phyloP scores from a whole-genome alignment of 2,329 filamentous ascomycete genomes.

The Thielaviopsis punctulata region DNA sequence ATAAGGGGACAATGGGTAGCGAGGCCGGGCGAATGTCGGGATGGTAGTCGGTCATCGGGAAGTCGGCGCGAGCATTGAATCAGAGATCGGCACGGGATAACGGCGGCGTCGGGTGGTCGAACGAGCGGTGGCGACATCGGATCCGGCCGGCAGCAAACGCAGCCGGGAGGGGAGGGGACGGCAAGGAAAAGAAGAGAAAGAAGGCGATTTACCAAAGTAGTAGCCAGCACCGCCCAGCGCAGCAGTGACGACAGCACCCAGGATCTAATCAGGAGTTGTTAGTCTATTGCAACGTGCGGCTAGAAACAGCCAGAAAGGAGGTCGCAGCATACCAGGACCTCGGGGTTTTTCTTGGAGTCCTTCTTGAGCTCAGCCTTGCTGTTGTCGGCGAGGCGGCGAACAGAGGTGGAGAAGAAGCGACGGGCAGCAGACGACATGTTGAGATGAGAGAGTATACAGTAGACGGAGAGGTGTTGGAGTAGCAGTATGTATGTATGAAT shows the following conservation, averaged over 20 bases:
- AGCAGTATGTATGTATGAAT: too few species aligned
- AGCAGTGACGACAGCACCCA: conserved; percentile 78
- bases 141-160: neutral
- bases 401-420: conserved; percentile 36
- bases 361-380: conserved; percentile 33
- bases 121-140: too few species aligned
- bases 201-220: conserved; percentile 51
- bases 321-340: conserved; percentile 19
- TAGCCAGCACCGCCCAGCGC: conserved; percentile 78
- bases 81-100: too few species aligned
- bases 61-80: too few species aligned
- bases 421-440: conserved; percentile 42
- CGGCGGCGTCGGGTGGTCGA: too few species aligned
- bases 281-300: neutral
- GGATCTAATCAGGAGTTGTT: conserved; percentile 41
- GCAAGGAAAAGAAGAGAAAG: neutral
- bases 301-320: neutral
- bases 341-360: conserved; percentile 38
- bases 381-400: conserved; percentile 30
- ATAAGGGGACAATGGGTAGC: neutral
- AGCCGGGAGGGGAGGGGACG: neutral
- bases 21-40: neutral
- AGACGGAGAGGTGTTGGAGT: too few species aligned
- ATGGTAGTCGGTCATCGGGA: too few species aligned
- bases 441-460: too few species aligned